Evolutionary conservation across 768 basidiomycete genomes (phyloP).

Genomic region (Sutorius australiensis): DNA sequence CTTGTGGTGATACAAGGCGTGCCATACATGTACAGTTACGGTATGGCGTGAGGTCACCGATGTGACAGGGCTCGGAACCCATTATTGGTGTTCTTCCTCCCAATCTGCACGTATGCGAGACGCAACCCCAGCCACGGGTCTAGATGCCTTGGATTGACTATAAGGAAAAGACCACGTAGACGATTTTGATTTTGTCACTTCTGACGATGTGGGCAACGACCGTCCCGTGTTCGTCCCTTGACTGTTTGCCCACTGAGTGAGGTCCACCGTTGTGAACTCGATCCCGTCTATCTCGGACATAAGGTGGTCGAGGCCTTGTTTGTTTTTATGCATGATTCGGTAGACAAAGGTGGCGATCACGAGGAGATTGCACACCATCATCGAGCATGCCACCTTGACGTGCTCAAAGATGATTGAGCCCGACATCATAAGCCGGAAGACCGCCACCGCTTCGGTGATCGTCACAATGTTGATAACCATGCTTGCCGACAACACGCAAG

Average conservation of each 20-base stretch:
- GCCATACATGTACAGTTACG: no score
- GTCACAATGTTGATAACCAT: background rate
- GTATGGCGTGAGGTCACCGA: no score
- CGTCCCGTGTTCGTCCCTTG: constrained; percentile 2
- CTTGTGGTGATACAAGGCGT: no score
- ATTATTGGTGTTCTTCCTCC: background rate
- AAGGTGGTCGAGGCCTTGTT: background rate
- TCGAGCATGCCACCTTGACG: background rate
- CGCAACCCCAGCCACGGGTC: background rate
- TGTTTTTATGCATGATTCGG: background rate
- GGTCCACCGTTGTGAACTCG: constrained; percentile 7
- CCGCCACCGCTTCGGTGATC: background rate
- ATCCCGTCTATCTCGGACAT: background rate
- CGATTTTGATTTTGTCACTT: background rate
- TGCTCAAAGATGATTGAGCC: background rate
- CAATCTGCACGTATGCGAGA: background rate
- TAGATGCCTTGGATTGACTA: background rate
- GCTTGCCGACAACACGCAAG: constrained; percentile 1
- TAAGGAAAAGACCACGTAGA: background rate
- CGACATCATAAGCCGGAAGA: background rate
- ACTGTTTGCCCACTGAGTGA: background rate
- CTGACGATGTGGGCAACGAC: background rate
- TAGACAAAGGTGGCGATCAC: constrained; percentile 20
- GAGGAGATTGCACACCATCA: constrained; percentile 1
- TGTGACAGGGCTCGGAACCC: no score